Evolutionary conservation across 306 rosid species (phyloP).

Genomic region (Arachis hypogaea): DNA sequence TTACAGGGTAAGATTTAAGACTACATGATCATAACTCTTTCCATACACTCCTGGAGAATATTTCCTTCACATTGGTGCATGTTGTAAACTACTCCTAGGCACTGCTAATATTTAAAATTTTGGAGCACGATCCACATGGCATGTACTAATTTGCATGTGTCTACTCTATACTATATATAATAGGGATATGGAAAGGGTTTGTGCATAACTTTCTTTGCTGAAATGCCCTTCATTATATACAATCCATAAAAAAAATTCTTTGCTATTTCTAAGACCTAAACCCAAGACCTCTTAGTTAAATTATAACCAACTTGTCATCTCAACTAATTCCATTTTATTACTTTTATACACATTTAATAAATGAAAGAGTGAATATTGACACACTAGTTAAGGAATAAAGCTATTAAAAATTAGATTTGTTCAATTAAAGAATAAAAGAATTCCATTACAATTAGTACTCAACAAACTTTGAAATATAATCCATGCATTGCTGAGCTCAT

Average conservation of each 20-base stretch:
- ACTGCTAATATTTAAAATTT: slow-evolving; percentile 13
- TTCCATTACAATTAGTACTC: background rate
- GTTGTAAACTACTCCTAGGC: background rate
- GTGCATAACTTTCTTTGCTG: too few relatives aligned
- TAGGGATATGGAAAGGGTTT: too few relatives aligned
- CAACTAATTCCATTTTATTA: too few relatives aligned
- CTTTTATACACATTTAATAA: too few relatives aligned
- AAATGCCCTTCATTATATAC: too few relatives aligned
- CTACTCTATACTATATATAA: background rate
- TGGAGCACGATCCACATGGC: slow-evolving; percentile 6
- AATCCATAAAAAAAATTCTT: too few relatives aligned
- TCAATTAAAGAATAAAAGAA: slow-evolving; percentile 9
- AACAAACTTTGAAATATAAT: background rate
- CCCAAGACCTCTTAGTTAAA: too few relatives aligned
- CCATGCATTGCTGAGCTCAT: background rate
- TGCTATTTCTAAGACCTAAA: too few relatives aligned
- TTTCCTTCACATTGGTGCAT: slow-evolving; percentile 7
- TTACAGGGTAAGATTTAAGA: slow-evolving; percentile 3
- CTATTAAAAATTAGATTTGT: slow-evolving; percentile 13
- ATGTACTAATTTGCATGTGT: slow-evolving; percentile 11
- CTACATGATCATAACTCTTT: background rate
- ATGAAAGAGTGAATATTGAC: too few relatives aligned
- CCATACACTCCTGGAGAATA: background rate
- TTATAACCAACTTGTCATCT: too few relatives aligned
- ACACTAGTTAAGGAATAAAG: background rate